Evolutionary conservation across 352 stramenopile genomes (phyloP).

Genomic region (Globisporangium spinosum): DNA sequence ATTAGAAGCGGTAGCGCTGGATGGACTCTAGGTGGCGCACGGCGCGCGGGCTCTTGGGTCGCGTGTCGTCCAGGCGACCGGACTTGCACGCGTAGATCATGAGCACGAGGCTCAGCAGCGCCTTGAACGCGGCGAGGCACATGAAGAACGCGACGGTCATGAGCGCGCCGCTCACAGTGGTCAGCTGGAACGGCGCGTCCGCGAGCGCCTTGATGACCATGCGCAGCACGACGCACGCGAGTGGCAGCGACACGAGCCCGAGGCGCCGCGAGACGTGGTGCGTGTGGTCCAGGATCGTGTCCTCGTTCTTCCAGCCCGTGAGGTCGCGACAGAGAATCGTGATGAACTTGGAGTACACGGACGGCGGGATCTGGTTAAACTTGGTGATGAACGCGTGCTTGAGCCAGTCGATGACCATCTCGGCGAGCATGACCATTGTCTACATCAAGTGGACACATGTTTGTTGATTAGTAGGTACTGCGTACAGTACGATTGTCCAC

Average conservation of each 20-base stretch:
- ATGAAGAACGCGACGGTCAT: constrained; percentile 64
- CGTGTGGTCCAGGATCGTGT: constrained; percentile 91
- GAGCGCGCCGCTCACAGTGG: constrained; percentile 36
- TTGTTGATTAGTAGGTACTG: neutral
- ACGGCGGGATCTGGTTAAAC: constrained; percentile 95
- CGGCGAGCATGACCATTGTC: constrained; percentile 88
- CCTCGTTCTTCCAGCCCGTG: constrained; percentile 91
- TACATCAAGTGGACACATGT: constrained; percentile 16
- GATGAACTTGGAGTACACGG: constrained; percentile 94
- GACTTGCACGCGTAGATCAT: constrained; percentile 77
- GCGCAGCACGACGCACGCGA: constrained; percentile 92
- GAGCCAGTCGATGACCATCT: constrained; percentile 97
- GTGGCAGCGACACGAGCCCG: constrained; percentile 91
- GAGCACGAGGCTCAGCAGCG: constrained; percentile 63
- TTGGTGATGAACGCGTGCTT: constrained; percentile 99
- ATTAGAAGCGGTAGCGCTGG: constrained; percentile 39
- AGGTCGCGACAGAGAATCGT: constrained; percentile 93
- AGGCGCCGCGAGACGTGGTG: constrained; percentile 93
- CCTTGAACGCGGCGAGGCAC: constrained; percentile 77
- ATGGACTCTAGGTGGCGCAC: constrained; percentile 60
- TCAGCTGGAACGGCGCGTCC: constrained; percentile 37
- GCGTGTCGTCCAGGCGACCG: constrained; percentile 58
- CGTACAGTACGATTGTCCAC: neutral
- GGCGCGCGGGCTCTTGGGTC: constrained; percentile 60
- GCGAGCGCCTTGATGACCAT: constrained; percentile 68